Evolutionary conservation across 179 eudicot genomes (phyloP).

Genomic region (Silene vulgaris): DNA sequence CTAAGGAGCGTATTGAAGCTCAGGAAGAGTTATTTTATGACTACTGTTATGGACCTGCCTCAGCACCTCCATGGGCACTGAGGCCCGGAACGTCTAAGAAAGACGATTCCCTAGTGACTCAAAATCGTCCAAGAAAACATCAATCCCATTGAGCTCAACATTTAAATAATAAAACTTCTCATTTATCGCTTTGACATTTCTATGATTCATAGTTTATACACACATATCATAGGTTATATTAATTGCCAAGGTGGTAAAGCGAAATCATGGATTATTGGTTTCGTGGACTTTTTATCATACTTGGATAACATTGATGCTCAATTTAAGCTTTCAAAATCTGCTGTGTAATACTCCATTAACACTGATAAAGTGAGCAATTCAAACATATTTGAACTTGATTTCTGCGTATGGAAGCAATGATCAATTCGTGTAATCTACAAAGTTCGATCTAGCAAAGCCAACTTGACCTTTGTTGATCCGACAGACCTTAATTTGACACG

Average conservation of each 20-base stretch:
- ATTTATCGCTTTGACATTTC: not conserved
- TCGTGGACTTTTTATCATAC: not conserved
- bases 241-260: too few relatives aligned
- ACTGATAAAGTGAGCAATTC: not conserved
- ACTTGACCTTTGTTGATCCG: too few relatives aligned
- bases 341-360: not conserved
- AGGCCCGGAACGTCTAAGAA: constrained; percentile 60
- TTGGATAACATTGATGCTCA: not conserved
- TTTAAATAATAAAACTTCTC: not conserved
- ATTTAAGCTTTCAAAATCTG: not conserved
- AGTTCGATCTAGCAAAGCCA: too few relatives aligned
- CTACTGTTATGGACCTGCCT: constrained; percentile 72
- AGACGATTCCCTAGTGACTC: constrained; percentile 47
- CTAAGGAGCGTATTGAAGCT: constrained; percentile 77
- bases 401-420: not conserved
- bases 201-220: constrained; percentile 1
- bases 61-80: constrained; percentile 86
- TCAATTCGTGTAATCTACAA: too few relatives aligned
- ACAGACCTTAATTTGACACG: too few relatives aligned
- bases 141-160: constrained; percentile 30
- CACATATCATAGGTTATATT: constrained; percentile 8
- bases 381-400: not conserved
- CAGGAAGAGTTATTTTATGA: constrained; percentile 81
- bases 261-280: not conserved
- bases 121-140: constrained; percentile 70